Conservation (phyloP, 257 asterid species). For the Solanum appendiculatum region DNA sequence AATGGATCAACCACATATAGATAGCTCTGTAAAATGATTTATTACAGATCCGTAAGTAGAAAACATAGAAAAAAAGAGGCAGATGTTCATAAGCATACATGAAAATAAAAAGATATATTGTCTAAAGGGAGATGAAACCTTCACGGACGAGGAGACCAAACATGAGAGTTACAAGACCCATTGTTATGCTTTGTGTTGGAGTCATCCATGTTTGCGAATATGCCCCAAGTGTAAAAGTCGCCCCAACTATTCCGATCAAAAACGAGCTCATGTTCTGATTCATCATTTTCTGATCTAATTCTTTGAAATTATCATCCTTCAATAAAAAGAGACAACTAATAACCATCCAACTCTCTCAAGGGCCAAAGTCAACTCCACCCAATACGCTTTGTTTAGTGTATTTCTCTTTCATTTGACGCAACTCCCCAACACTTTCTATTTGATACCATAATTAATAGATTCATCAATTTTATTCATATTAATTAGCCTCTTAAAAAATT, state of each 20-base stretch:
- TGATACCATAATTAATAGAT: too few species aligned
- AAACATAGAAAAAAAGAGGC: too few species aligned
- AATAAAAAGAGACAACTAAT: neutral
- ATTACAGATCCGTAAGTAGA: neutral
- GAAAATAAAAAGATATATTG: neutral
- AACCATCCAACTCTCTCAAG: neutral
- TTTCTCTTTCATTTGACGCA: too few species aligned
- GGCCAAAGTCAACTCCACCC: neutral
- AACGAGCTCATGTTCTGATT: slow-evolving; percentile 54
- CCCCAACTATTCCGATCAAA: slow-evolving; percentile 54
- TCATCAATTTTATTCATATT: too few species aligned
- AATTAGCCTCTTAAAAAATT: too few species aligned
- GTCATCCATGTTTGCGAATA: slow-evolving; percentile 63
- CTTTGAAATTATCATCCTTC: neutral
- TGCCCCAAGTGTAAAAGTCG: slow-evolving; percentile 68
- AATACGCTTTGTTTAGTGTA: neutral
- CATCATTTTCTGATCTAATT: slow-evolving; percentile 18
- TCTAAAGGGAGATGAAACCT: slow-evolving; percentile 61
- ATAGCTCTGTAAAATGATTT: neutral
- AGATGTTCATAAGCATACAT: neutral
- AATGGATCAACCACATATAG: neutral
- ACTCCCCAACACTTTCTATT: too few species aligned
- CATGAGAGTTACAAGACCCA: slow-evolving; percentile 58
- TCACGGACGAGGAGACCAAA: slow-evolving; percentile 84
- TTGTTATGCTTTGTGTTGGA: slow-evolving; percentile 56